Conservation (phyloP, 129 eudicot species). For the Dittrichia graveolens region DNA sequence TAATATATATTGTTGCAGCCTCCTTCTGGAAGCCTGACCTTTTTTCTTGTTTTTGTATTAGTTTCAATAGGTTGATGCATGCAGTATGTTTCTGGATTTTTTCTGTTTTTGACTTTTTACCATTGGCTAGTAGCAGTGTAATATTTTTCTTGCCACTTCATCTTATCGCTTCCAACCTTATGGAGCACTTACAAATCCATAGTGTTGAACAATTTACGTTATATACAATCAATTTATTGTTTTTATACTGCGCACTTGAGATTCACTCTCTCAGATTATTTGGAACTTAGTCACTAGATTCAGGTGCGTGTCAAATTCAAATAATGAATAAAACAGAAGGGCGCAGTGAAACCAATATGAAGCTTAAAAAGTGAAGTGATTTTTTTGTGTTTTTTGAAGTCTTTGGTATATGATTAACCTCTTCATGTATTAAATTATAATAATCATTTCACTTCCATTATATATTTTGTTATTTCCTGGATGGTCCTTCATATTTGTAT, state of each 20-base stretch:
- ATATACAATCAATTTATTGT: neutral
- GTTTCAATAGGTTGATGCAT: too few relatives aligned
- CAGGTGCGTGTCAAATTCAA: neutral
- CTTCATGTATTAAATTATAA: neutral
- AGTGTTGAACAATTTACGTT: neutral
- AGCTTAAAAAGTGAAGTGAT: neutral
- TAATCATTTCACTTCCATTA: neutral
- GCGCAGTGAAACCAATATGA: conserved; percentile 1
- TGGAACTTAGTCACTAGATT: neutral
- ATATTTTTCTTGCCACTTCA: neutral
- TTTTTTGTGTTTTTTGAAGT: neutral
- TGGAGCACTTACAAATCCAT: neutral
- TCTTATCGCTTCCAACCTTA: neutral
- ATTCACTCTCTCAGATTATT: neutral
- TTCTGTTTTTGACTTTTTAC: neutral
- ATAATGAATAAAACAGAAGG: neutral
- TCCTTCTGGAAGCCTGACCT: too few relatives aligned
- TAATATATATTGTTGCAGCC: too few relatives aligned
- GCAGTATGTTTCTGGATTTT: neutral
- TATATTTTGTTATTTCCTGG: neutral
- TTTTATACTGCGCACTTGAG: neutral
- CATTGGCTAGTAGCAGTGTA: neutral
- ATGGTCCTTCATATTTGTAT: neutral
- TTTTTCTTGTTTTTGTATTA: too few relatives aligned
- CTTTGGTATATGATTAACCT: neutral